phyloP scores from a whole-genome alignment of 495 filamentous ascomycete species.

The Jackrogersella minutella region DNA sequence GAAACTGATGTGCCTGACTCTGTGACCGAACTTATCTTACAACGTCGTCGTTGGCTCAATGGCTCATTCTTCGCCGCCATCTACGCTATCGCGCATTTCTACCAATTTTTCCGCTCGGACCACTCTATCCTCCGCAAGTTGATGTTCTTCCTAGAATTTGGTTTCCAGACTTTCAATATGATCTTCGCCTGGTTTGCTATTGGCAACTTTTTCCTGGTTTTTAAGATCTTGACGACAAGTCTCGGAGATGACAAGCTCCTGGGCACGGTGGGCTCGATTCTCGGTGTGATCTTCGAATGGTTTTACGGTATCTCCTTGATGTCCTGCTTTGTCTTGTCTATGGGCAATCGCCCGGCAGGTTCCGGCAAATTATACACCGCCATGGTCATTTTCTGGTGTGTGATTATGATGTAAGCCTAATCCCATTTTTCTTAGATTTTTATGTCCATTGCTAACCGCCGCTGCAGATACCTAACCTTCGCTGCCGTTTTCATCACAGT shows the following conservation, averaged over 20 bases:
- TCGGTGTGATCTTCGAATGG: constrained; percentile 95
- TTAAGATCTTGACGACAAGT: constrained; percentile 93
- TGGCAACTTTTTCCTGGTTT: constrained; percentile 99
- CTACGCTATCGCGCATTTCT: constrained; percentile 93
- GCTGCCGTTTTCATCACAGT: constrained; percentile 96
- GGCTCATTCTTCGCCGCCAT: constrained; percentile 98
- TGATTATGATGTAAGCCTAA: constrained; percentile 82
- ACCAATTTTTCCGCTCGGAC: constrained; percentile 90
- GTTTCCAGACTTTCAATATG: constrained; percentile 95
- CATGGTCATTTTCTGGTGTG: constrained; percentile 96
- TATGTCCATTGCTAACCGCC: constrained; percentile 26
- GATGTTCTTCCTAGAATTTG: constrained; percentile 89
- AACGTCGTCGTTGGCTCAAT: constrained; percentile 97
- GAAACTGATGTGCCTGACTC: constrained; percentile 98
- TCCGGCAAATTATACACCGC: constrained; percentile 93
- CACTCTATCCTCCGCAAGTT: constrained; percentile 89
- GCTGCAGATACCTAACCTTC: constrained; percentile 82
- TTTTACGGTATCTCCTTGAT: constrained; percentile 90
- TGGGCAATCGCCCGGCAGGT: constrained; percentile 96
- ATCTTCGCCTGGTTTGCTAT: constrained; percentile 99
- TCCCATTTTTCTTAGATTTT: not conserved
- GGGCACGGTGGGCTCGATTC: constrained; percentile 74
- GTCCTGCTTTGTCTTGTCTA: constrained; percentile 91
- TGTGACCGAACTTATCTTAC: constrained; percentile 94
- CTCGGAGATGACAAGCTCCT: constrained; percentile 72